Percentiles rank a stretch among this genome's conserved stretches.
Evolutionary conservation across 2,329 filamentous ascomycete species (phyloP).

Genomic region (Aaosphaeria pasadenensis): DNA sequence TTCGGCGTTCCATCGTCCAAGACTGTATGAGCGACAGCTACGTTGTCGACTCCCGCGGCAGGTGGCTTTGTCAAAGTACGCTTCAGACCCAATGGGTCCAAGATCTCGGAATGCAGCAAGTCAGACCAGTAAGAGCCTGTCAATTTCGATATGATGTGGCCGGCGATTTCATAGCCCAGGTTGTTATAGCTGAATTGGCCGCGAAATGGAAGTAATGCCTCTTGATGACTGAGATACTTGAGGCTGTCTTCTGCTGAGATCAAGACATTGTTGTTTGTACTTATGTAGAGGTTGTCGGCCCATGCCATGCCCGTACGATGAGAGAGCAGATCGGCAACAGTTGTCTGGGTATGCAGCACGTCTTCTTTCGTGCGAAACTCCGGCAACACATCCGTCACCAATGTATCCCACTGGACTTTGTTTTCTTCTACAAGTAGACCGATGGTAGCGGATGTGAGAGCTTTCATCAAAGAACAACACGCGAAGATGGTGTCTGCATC

Average conservation of each 20-base stretch:
- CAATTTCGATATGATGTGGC: not conserved
- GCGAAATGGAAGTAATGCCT: not conserved
- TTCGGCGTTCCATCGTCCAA: not conserved
- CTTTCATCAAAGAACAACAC: not conserved
- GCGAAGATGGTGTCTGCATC: not conserved
- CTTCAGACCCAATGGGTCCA: not conserved
- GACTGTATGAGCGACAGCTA: not conserved
- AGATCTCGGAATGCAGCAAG: not conserved
- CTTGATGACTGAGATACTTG: not conserved
- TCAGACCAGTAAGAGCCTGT: not conserved
- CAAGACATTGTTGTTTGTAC: not conserved
- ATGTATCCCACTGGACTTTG: not conserved
- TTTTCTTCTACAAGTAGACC: not conserved
- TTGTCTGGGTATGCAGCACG: not conserved
- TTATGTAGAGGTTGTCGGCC: not conserved
- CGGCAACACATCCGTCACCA: not conserved
- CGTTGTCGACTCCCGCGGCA: not conserved
- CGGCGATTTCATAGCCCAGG: not conserved
- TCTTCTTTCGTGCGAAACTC: not conserved
- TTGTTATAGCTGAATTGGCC: not conserved
- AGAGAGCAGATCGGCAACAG: not conserved
- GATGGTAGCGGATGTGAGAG: not conserved
- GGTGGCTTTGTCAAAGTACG: not conserved
- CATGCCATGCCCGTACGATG: not conserved
- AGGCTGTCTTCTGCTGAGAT: not conserved